Evolutionary conservation across 2,329 filamentous ascomycete genomes (phyloP).

Genomic region (Diplodia seriata): DNA sequence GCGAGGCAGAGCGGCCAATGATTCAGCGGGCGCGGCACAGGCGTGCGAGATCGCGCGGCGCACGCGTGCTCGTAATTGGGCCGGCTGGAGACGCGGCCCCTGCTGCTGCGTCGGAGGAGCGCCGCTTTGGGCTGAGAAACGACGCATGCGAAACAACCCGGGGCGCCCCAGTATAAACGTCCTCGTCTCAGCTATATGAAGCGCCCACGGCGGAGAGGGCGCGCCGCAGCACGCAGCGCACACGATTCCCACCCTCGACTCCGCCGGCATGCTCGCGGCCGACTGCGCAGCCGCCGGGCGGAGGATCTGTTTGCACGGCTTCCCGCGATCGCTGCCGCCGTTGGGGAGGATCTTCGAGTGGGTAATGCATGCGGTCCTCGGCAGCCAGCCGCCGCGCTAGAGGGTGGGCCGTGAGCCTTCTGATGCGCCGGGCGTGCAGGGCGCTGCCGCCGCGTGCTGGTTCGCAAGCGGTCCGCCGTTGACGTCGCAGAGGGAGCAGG

Average conservation of each 20-base stretch:
- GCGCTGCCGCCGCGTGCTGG: slow-evolving; percentile 16
- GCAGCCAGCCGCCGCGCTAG: slow-evolving; percentile 9
- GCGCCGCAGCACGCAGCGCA: slow-evolving; percentile 1
- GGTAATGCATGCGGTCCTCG: slow-evolving; percentile 1
- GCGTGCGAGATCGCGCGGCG: slow-evolving; percentile 16
- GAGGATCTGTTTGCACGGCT: slow-evolving; percentile 22
- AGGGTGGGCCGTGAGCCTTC: slow-evolving; percentile 13
- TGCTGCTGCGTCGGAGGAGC: slow-evolving; percentile 6
- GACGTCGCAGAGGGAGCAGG: slow-evolving; percentile 6
- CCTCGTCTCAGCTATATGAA: slow-evolving; percentile 22
- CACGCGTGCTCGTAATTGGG: slow-evolving; percentile 5
- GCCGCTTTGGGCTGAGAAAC: slow-evolving; percentile 23
- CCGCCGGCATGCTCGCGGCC: slow-evolving; percentile 5
- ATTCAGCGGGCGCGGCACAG: slow-evolving; percentile 24
- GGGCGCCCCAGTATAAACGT: slow-evolving; percentile 26
- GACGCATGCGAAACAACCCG: slow-evolving; percentile 18
- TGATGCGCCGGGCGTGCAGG: slow-evolving; percentile 24
- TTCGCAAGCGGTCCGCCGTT: slow-evolving; percentile 4
- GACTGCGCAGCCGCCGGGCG: not conserved
- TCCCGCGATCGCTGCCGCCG: slow-evolving; percentile 24
- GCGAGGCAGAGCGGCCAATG: slow-evolving; percentile 25
- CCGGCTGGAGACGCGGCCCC: slow-evolving; percentile 1
- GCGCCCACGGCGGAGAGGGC: slow-evolving; percentile 9
- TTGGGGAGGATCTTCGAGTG: slow-evolving; percentile 25
- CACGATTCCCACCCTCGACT: slow-evolving; percentile 6